Evolutionary conservation across 2,329 filamentous ascomycete species (phyloP).

Genomic region (Nothophaeocryptopus gaeumannii): DNA sequence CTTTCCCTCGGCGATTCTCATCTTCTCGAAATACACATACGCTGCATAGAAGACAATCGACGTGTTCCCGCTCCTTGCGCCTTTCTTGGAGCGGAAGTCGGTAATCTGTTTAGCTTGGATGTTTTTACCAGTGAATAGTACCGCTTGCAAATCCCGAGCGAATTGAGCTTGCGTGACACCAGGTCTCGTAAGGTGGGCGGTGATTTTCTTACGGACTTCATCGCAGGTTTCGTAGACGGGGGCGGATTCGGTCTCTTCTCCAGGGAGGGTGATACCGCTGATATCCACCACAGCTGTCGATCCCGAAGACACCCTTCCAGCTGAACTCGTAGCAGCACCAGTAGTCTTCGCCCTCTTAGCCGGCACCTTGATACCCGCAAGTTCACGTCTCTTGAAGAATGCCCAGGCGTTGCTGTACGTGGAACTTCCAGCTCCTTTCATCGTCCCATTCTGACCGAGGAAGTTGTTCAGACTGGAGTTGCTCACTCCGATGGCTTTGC

Average conservation of each 20-base stretch:
- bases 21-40: slow-evolving; percentile 56
- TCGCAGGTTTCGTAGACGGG: slow-evolving; percentile 58
- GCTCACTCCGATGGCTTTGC: slow-evolving; percentile 38
- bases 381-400: slow-evolving; percentile 53
- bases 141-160: slow-evolving; percentile 48
- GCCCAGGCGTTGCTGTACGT: slow-evolving; percentile 34
- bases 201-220: slow-evolving; percentile 57
- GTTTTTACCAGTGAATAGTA: slow-evolving; percentile 36
- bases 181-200: slow-evolving; percentile 46
- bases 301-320: too few species aligned
- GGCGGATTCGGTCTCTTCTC: slow-evolving; percentile 49
- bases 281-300: slow-evolving; percentile 40
- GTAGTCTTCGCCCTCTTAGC: slow-evolving; percentile 28
- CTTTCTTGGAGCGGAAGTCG: slow-evolving; percentile 52
- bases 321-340: slow-evolving; percentile 3
- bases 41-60: slow-evolving; percentile 40
- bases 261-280: slow-evolving; percentile 43
- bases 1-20: slow-evolving; percentile 53
- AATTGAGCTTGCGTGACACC: slow-evolving; percentile 54
- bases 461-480: slow-evolving; percentile 44
- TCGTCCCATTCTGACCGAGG: slow-evolving; percentile 48
- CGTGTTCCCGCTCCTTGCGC: slow-evolving; percentile 49
- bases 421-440: slow-evolving; percentile 33
- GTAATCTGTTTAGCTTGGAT: slow-evolving; percentile 48
- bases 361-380: slow-evolving; percentile 44